A percentile compares a stretch with the other conserved stretches of the same genome.
These are phyloP conservation scores for Jamesozyma spencerorum DNA, from an alignment of 805 yeast genomes.

Conservation along the genomic window DNA sequence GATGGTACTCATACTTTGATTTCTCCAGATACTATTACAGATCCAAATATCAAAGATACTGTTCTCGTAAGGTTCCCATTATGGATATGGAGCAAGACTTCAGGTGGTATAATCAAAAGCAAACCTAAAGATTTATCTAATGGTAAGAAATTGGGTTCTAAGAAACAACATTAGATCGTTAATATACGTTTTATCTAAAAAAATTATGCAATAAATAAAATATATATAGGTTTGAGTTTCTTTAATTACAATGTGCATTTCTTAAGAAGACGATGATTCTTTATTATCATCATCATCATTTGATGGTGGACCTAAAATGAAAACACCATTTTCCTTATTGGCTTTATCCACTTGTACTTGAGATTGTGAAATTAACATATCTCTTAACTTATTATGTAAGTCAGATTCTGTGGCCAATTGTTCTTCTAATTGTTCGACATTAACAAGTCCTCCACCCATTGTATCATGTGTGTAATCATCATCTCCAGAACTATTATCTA, in stretches of 20 bases:
- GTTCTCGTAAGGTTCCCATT: conserved; percentile 36
- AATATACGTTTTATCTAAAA: background rate
- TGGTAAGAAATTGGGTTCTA: conserved; percentile 1
- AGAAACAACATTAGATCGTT: background rate
- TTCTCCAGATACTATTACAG: conserved; percentile 39
- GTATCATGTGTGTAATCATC: conserved; percentile 1
- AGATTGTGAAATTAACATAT: conserved; percentile 20
- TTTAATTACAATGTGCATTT: background rate
- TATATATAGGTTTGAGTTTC: background rate
- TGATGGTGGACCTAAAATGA: conserved; percentile 26
- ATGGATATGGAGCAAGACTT: conserved; percentile 36
- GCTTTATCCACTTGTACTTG: conserved; percentile 21
- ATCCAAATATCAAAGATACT: conserved; percentile 44
- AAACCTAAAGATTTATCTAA: background rate
- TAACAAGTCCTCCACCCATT: conserved; percentile 12
- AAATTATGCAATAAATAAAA: background rate
- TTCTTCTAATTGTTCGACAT: conserved; percentile 16
- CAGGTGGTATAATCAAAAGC: conserved; percentile 29
- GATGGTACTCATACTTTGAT: conserved; percentile 33
- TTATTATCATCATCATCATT: too few species aligned
- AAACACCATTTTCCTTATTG: conserved; percentile 27
- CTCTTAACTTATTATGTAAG: conserved; percentile 23
- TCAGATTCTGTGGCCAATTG: conserved; percentile 24
- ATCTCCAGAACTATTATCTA: background rate
- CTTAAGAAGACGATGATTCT: background rate